These are phyloP conservation scores for Tuber calosporum DNA, from an alignment of 495 filamentous ascomycete species.

Conservation along the genomic window DNA sequence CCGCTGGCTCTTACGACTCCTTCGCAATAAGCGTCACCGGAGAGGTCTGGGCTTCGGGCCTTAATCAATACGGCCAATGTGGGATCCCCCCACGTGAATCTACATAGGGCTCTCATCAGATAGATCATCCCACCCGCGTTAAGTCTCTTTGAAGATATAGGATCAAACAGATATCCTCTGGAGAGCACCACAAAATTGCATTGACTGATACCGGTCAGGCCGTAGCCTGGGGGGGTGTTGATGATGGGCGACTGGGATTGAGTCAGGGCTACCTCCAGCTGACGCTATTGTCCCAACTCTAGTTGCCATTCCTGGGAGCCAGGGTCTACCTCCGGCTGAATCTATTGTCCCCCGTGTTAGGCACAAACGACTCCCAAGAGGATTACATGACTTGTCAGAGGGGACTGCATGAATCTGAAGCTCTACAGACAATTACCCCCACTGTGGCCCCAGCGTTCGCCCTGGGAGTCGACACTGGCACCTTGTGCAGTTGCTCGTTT, in stretches of 20 bases:
- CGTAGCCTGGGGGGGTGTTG: constrained; percentile 62
- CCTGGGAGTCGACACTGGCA: no score
- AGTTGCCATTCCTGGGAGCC: no score
- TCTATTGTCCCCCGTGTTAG: no score
- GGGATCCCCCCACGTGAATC: constrained; percentile 56
- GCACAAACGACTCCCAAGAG: no score
- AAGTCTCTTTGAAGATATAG: constrained; percentile 51
- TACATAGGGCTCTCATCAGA: constrained; percentile 54
- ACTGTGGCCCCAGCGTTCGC: no score
- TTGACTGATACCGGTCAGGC: constrained; percentile 56
- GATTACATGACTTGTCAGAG: no score
- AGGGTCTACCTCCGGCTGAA: no score
- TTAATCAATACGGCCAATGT: constrained; percentile 79
- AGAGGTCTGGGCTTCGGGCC: constrained; percentile 72
- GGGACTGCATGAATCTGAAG: no score
- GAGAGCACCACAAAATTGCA: constrained; percentile 60
- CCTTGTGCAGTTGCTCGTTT: no score
- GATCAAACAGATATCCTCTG: constrained; percentile 54
- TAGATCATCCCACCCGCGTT: constrained; percentile 55
- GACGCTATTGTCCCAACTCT: no score
- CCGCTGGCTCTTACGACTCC: constrained; percentile 59
- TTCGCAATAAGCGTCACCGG: constrained; percentile 68
- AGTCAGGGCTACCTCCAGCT: background rate
- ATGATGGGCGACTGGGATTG: constrained; percentile 57
- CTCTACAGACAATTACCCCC: no score